Conservation (phyloP, 768 basidiomycete genomes). For the Hygrocybe coccinea region DNA sequence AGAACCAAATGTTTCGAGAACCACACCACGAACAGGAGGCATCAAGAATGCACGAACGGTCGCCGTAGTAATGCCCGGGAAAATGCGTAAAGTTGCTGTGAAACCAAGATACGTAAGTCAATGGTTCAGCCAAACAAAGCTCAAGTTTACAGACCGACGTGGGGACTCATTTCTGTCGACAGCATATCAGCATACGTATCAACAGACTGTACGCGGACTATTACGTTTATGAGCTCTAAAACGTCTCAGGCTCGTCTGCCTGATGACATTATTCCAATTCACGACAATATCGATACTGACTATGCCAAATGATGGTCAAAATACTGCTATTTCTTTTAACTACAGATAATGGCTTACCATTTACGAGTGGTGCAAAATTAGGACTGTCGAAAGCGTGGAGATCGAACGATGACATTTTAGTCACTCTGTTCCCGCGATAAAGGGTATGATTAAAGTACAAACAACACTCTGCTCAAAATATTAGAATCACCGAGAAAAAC, state of each 20-base stretch:
- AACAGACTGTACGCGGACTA: slow-evolving; percentile 1
- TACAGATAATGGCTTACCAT: slow-evolving; percentile 42
- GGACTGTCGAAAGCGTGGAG: slow-evolving; percentile 81
- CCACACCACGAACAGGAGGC: slow-evolving; percentile 72
- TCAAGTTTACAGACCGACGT: slow-evolving; percentile 57
- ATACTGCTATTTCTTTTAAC: slow-evolving; percentile 8
- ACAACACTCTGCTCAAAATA: slow-evolving; percentile 57
- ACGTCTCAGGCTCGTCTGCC: slow-evolving; percentile 71
- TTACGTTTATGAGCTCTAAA: slow-evolving; percentile 80
- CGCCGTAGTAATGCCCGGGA: slow-evolving; percentile 76
- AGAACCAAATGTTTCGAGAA: slow-evolving; percentile 88
- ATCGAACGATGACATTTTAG: slow-evolving; percentile 77
- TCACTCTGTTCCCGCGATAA: slow-evolving; percentile 80
- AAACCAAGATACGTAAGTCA: slow-evolving; percentile 9
- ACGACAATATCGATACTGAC: slow-evolving; percentile 89
- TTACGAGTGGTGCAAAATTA: slow-evolving; percentile 76
- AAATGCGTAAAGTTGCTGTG: slow-evolving; percentile 76
- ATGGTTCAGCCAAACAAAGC: not conserved
- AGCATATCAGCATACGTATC: not conserved
- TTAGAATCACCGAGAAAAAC: not conserved
- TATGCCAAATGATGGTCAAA: slow-evolving; percentile 20
- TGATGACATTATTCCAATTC: slow-evolving; percentile 82
- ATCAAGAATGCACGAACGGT: slow-evolving; percentile 73
- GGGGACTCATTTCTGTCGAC: slow-evolving; percentile 63
- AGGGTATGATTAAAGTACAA: slow-evolving; percentile 88